Base-by-base conservation (phyloP, 1,139 yeast genomes). In the Debaryomyces psychrophilus region DNA sequence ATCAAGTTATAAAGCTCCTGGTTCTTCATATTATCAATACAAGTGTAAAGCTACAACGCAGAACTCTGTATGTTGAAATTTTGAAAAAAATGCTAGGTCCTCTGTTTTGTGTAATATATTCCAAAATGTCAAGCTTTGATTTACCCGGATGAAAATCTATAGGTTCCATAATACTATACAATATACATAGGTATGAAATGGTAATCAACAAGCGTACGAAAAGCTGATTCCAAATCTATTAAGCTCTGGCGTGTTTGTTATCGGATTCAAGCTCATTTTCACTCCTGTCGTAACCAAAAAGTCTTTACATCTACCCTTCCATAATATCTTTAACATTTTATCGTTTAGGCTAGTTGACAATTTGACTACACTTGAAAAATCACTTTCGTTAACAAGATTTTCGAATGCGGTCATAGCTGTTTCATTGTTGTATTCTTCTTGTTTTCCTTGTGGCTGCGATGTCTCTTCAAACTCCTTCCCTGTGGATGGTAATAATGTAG, bases 271-370 rank as follows among this genome's bases (percentile, higher is more conserved):
- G 4, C 63, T 52, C 9, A 85, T 53, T 44, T 78, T 81, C 2
- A 84, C 76, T 0, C 98, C 98, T 1, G 93, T 79, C 44, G 90
- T 83, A 4, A 92, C 74, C 44, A 93, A 64, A 58, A 93, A 86
- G 43, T 90, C 96, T 57, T 87, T 83, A 58, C 81, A 81, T 52
- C 88, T 77, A 0, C 98, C 97, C 59, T 89, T 97, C 97, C 98
- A 93, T 31, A 89, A 67, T 5, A 90, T 46, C 49, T 82, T 83
- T 7, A 88, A 58, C 49, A 81, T 75, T 52, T 75, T 77, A 48
- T 84, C 87, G 42, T 81, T 82, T 20, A 89, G 57, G 43, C 92
- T 84, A 0, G 96, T 81, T 45, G 93, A 81, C 2, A 86, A 68
- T 62, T 90, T 92, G 54, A 90, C 65, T 9, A 90, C 95, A 50